Conservation (phyloP, 2,329 filamentous ascomycete species). For the Penicillium sp. region DNA sequence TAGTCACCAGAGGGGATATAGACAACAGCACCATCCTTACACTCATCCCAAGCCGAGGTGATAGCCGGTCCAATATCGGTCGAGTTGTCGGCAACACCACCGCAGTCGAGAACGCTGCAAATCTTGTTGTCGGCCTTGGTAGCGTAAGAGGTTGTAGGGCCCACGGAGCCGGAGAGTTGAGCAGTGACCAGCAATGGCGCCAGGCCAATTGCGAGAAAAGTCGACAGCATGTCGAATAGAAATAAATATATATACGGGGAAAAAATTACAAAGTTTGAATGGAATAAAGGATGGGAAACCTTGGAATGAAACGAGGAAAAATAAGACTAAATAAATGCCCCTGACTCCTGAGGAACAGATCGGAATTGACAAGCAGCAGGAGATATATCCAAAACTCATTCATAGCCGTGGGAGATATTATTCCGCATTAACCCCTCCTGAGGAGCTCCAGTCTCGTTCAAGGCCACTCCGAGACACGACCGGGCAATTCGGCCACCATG, state of each 20-base stretch:
- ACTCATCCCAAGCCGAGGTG: constrained; percentile 50
- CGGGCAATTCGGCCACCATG: background rate
- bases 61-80: constrained; percentile 54
- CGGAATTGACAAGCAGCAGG: background rate
- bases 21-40: constrained; percentile 52
- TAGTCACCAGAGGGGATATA: constrained; percentile 53
- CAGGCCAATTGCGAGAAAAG: constrained; percentile 22
- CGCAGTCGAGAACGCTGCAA: constrained; percentile 44
- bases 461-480: background rate
- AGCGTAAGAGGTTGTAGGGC: constrained; percentile 44
- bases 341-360: background rate
- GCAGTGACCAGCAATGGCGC: constrained; percentile 30
- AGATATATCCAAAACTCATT: background rate
- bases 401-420: background rate
- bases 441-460: background rate
- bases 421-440: background rate
- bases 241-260: background rate
- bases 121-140: constrained; percentile 49
- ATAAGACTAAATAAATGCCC: background rate
- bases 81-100: constrained; percentile 51
- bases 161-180: constrained; percentile 45
- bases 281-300: background rate
- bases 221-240: constrained; percentile 9
- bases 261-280: constrained; percentile 1
- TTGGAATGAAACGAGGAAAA: background rate